Evolutionary conservation across 805 yeast genomes (phyloP), one percentile per base, ranked within the genome.

Genomic region (Metschnikowia koreensis): DNA sequence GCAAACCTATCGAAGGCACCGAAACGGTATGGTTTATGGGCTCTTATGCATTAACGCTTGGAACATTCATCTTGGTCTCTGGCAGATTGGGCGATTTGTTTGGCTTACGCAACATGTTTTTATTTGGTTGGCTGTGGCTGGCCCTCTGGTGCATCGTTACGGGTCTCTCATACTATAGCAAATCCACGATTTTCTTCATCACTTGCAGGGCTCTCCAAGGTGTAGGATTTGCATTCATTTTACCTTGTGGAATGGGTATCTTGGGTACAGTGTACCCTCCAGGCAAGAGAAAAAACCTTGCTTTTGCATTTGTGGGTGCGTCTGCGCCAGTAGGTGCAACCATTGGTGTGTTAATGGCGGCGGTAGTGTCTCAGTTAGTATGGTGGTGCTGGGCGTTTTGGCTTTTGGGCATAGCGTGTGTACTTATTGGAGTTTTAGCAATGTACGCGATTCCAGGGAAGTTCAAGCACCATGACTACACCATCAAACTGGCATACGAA

Each of bases 81-180:
- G 94, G 94, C 8, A 75, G 84, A 46, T 61, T 86, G 43, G 94
- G 96, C 34, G 96, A 87, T 60, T 70, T 86, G 11, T 81, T 80
- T 58, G 94, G 94, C 0, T 71, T 84, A 48, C 83, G 81, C 52
- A 68, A 64, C 39, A 66, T 81, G n/a, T 72, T 84, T 48, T 40
- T 82, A 0, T 58, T 72, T 5, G 90, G 93, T 0, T 82, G 83
- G 66, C 44, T 66, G 7, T 79, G 87, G 81, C 66, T 77, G 2
- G 59, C 76, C 0, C 33, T 86, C 0, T 84, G 90, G 86, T 70
- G 83, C 1, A 56, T 86, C 44, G 66, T 87, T 16, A 75, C 81
- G 3, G 93, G 92, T 0, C 60, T 86, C 3, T 69, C 87, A 0
- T 65, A 68, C 15, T 86, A 81, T 59, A 59, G 83, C 1, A 66